Percentiles rank a stretch among this genome's conserved stretches.
Evolutionary conservation across 2,329 filamentous ascomycete species (phyloP).

Genomic region (Fusarium denticulatum): DNA sequence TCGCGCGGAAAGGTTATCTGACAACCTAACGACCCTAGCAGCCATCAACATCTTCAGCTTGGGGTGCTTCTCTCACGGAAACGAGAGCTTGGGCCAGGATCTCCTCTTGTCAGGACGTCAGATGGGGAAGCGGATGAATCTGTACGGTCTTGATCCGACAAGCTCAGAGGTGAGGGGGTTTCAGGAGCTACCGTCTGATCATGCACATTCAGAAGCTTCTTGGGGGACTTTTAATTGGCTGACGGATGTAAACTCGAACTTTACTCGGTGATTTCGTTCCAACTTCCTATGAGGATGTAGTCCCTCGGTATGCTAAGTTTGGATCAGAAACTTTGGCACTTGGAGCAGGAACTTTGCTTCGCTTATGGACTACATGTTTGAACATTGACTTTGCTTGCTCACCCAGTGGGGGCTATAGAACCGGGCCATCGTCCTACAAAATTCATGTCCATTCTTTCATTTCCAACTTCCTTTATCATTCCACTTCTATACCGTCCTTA

Average conservation of each 20-base stretch:
- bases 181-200: rapidly evolving
- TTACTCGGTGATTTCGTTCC: neutral
- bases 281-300: neutral
- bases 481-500: neutral
- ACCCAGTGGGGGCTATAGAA: neutral
- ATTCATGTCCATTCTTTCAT: too few relatives aligned
- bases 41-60: neutral
- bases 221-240: neutral
- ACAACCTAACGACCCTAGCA: neutral
- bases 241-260: neutral
- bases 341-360: neutral
- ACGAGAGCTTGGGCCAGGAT: neutral
- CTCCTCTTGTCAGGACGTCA: neutral
- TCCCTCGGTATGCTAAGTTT: neutral
- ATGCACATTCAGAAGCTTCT: rapidly evolving
- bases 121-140: neutral
- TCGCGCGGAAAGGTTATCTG: neutral
- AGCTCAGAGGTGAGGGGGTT: neutral
- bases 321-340: neutral
- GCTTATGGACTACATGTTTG: neutral
- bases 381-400: neutral
- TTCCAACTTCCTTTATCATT: neutral
- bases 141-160: neutral
- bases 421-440: too few relatives aligned
- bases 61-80: neutral